Conservation (phyloP, 306 rosid species). For the Cucumis sativus region Cucumber_9930_V3 NC_026661.2:6994001-6994500, state of each 20-base stretch:
- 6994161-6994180: background rate
- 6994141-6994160: background rate
- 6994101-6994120: background rate
- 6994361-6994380: too few species aligned
- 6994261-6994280: background rate
- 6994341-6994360: too few species aligned
- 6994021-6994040: conserved; percentile 67
- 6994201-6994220: background rate
- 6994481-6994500: too few species aligned
- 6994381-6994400: too few species aligned
- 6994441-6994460: too few species aligned
- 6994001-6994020: conserved; percentile 50
- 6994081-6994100: conserved; percentile 1
- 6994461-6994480: too few species aligned
- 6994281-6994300: background rate
- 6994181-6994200: background rate
- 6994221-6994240: background rate
- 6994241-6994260: background rate
- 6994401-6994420: too few species aligned
- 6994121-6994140: background rate
- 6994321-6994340: too few species aligned
- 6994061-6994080: background rate
- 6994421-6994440: too few species aligned
- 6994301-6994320: background rate
- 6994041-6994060: conserved; percentile 5